Percentiles rank a stretch among this genome's conserved stretches.
Conservation (phyloP, 257 asterid genomes). For the Solanum peruvianum region DNA sequence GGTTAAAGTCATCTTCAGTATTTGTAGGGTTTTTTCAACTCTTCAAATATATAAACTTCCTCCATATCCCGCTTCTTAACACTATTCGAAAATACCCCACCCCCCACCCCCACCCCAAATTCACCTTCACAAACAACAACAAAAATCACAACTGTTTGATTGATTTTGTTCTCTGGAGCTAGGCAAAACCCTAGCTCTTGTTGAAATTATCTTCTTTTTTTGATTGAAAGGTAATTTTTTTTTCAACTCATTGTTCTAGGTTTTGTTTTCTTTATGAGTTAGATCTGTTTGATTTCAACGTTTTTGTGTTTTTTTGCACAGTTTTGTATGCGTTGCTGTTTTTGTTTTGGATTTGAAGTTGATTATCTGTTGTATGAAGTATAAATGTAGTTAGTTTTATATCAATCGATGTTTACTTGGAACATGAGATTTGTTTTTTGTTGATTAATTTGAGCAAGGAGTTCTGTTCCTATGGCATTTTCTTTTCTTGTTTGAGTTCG, state of each 20-base stretch:
- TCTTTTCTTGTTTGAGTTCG: not conserved
- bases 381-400: not conserved
- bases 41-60: not conserved
- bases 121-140: not conserved
- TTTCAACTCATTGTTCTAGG: not conserved
- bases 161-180: not conserved
- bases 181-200: not conserved
- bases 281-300: not conserved
- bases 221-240: not conserved
- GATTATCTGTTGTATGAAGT: not conserved
- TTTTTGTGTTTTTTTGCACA: not conserved
- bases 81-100: conserved; percentile 27
- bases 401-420: not conserved
- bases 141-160: not conserved
- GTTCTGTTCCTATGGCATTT: not conserved
- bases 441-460: not conserved
- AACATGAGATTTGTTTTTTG: not conserved
- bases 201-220: not conserved
- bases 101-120: not conserved
- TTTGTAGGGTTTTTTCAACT: not conserved
- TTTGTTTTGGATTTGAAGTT: not conserved
- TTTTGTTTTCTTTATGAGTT: not conserved
- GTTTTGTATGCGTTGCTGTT: not conserved
- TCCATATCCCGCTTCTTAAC: conserved; percentile 50
- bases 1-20: conserved; percentile 18